Evolutionary conservation across 768 basidiomycete species (phyloP).

Genomic region (Suillus weaverae): DNA sequence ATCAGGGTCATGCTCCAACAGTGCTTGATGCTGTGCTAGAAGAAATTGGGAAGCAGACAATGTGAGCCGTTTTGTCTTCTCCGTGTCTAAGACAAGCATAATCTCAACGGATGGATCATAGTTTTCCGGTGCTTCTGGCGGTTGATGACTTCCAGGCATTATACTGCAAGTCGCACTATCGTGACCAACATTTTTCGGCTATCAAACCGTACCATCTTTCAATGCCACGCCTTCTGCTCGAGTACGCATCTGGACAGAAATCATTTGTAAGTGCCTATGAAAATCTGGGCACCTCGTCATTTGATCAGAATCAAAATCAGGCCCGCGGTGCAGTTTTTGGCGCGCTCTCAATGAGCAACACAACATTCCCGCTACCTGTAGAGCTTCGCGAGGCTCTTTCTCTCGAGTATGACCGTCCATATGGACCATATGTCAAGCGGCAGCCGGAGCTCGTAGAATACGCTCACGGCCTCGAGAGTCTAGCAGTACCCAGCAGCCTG

Average conservation of each 20-base stretch:
- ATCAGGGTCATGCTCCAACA: constrained; percentile 50
- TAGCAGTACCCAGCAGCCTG: constrained; percentile 58
- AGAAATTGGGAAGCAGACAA: constrained; percentile 61
- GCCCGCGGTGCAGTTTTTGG: constrained; percentile 70
- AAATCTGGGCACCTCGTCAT: neutral
- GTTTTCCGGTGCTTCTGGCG: constrained; percentile 78
- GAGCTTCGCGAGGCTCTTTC: constrained; percentile 66
- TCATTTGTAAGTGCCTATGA: constrained; percentile 53
- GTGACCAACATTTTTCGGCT: constrained; percentile 65
- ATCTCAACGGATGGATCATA: constrained; percentile 28
- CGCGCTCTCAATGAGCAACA: constrained; percentile 63
- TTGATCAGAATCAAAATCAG: constrained; percentile 34
- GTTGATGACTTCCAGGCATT: constrained; percentile 88
- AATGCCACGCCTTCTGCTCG: constrained; percentile 73
- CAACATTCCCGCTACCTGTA: constrained; percentile 54
- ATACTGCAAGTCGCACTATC: constrained; percentile 66
- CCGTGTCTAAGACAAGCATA: neutral
- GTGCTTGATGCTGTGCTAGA: constrained; percentile 59
- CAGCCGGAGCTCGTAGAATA: constrained; percentile 51
- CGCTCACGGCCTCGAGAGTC: constrained; percentile 50
- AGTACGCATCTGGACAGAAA: constrained; percentile 72
- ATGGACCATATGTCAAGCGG: constrained; percentile 58
- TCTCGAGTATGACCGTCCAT: constrained; percentile 40
- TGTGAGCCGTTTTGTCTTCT: constrained; percentile 41
- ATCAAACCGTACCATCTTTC: constrained; percentile 80